phyloP scores from a whole-genome alignment of 2,329 filamentous ascomycete species.

The Stachybotrys elegans region DNA sequence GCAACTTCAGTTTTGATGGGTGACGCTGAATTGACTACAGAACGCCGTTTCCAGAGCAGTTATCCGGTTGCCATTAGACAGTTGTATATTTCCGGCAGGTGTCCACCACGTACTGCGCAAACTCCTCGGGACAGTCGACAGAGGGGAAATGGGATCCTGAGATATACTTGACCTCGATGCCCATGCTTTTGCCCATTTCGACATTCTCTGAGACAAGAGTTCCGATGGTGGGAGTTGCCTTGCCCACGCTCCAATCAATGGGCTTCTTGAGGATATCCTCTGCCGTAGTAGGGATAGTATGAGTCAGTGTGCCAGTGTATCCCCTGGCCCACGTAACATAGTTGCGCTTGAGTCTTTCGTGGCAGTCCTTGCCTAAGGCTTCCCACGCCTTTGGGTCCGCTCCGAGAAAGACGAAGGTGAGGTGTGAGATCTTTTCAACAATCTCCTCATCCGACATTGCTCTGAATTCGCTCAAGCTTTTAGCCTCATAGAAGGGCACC shows the following conservation, averaged over 20 bases:
- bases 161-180: neutral
- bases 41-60: too few relatives aligned
- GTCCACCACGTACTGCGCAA: slow-evolving; percentile 1
- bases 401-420: neutral
- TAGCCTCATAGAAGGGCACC: neutral
- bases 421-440: neutral
- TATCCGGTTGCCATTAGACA: too few relatives aligned
- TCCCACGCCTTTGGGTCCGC: neutral
- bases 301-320: neutral
- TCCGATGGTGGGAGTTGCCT: neutral
- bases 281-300: neutral
- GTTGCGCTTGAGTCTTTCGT: slow-evolving; percentile 1
- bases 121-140: neutral
- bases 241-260: slow-evolving; percentile 2
- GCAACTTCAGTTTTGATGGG: too few relatives aligned
- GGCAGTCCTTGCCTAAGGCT: neutral
- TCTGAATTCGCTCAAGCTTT: neutral
- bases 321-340: neutral
- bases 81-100: slow-evolving; percentile 1
- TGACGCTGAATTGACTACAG: too few relatives aligned
- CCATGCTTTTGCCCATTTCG: neutral
- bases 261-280: neutral
- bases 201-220: slow-evolving; percentile 3
- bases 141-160: slow-evolving; percentile 1
- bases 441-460: neutral